These are phyloP conservation scores for Chlorokybus atmophyticus DNA, from an alignment of 139 green algal species.

Conservation along the genomic window DNA sequence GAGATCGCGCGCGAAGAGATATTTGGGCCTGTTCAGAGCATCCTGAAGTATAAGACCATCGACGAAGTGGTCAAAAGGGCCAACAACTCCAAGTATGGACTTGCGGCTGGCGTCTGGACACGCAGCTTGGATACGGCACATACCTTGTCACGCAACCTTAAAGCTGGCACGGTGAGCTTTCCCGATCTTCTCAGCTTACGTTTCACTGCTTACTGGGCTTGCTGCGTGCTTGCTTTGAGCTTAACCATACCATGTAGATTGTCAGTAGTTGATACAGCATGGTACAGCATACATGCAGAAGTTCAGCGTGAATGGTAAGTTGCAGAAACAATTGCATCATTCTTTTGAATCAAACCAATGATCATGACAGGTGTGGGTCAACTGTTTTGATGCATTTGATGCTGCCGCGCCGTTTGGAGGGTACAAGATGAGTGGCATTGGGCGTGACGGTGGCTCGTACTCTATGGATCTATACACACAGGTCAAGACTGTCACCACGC, in stretches of 20 bases:
- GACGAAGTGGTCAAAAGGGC: conserved; percentile 50
- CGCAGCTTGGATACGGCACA: not conserved
- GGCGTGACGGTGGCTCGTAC: conserved; percentile 2
- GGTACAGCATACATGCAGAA: too few relatives aligned
- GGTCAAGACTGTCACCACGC: too few relatives aligned
- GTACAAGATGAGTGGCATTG: conserved; percentile 13
- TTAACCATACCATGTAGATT: too few relatives aligned
- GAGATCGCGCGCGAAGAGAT: conserved; percentile 47
- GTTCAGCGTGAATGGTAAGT: too few relatives aligned
- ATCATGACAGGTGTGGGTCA: too few relatives aligned
- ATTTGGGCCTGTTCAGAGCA: conserved; percentile 50
- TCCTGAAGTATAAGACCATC: conserved; percentile 48
- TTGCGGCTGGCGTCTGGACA: conserved; percentile 50
- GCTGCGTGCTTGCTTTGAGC: too few relatives aligned
- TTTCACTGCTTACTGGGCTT: too few relatives aligned
- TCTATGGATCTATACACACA: conserved; percentile 5
- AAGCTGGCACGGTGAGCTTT: not conserved
- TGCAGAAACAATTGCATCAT: too few relatives aligned
- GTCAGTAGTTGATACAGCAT: too few relatives aligned
- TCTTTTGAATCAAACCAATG: too few relatives aligned
- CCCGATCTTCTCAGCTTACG: too few relatives aligned
- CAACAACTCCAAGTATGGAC: conserved; percentile 52
- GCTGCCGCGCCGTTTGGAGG: conserved; percentile 7
- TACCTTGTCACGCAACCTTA: not conserved
- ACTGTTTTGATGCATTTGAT: conserved; percentile 8